Base-by-base conservation (phyloP, 1,284 basidiomycete genomes). In the Golubevia pallescens region DNA sequence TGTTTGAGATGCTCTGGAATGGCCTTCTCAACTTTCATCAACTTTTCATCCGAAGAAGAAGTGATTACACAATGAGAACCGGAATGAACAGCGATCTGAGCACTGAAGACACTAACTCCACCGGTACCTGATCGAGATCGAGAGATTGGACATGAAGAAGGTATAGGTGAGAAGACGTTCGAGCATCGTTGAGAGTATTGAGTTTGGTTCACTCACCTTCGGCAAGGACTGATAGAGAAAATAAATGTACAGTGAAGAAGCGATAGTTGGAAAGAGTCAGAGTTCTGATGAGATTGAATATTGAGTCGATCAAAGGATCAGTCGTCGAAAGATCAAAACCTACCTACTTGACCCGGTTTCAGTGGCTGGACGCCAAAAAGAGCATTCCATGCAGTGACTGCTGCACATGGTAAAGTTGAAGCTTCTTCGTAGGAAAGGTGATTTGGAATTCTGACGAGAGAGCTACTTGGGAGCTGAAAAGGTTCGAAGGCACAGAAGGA, bases 401-500 rank as follows among this genome's bases (percentile, higher is more conserved):
- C 78, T 38, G 78, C 78, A 56, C 78, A 80, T 20, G 74, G 74
- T n/a, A 74, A 48, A 74, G 87, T 75, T 10, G 88, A 86, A n/a
- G 86, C 90, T 75, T 90, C 88, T 69, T 89, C 88, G 65, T 88
- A 89, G 1, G 87, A 86, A 1, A 90, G 78, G 71, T 89, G 86
- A 0, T 86, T 77, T 1, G 88, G 89, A 60, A 89, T 86, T 16
- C 68, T 73, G 23, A 89, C 88, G 2, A 89, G 81, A 0, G 86
- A 88, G 23, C 48, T 62, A 57, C 55, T 60, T 7, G 61, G 68
- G 4, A 67, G 48, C 54, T 56, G 54, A 38, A 10, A 38, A n/a
- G n/a, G n/a, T n/a, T n/a, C n/a, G n/a, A n/a, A n/a, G n/a, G n/a
- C n/a, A n/a, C n/a, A n/a, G n/a, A n/a, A n/a, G n/a, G n/a, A n/a